These are phyloP conservation scores for Lycium barbarum DNA, from an alignment of 257 asterid genomes.

Conservation along the genomic window DNA sequence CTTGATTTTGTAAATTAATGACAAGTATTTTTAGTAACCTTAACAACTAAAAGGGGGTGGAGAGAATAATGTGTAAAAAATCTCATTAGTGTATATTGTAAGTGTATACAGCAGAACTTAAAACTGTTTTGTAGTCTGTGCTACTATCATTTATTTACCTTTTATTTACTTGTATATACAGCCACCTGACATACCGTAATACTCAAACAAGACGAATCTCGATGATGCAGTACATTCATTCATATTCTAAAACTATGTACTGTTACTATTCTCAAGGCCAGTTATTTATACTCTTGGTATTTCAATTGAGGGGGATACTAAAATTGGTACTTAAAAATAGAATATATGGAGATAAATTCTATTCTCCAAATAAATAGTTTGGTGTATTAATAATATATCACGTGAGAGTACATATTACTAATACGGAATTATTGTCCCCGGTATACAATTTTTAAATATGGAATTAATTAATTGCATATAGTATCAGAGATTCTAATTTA, in stretches of 20 bases:
- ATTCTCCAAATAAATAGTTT: background rate
- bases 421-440: background rate
- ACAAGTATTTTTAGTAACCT: too few species aligned
- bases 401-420: background rate
- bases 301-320: background rate
- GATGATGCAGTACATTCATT: constrained; percentile 3
- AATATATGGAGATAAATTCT: background rate
- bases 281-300: background rate
- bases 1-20: too few species aligned
- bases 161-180: background rate
- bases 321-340: background rate
- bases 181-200: background rate
- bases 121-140: background rate
- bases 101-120: too few species aligned
- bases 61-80: too few species aligned
- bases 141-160: background rate
- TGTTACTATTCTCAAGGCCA: background rate
- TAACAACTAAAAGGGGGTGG: too few species aligned
- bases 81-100: too few species aligned
- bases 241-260: constrained; percentile 2
- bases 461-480: background rate
- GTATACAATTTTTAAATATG: background rate
- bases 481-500: background rate
- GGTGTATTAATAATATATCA: background rate
- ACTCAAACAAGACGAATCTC: constrained; percentile 29